Percentiles rank a stretch among this genome's conserved stretches.
These are phyloP conservation scores for Poa annua DNA, from an alignment of 176 grass and related monocot species.

Conservation along the genomic window DNA sequence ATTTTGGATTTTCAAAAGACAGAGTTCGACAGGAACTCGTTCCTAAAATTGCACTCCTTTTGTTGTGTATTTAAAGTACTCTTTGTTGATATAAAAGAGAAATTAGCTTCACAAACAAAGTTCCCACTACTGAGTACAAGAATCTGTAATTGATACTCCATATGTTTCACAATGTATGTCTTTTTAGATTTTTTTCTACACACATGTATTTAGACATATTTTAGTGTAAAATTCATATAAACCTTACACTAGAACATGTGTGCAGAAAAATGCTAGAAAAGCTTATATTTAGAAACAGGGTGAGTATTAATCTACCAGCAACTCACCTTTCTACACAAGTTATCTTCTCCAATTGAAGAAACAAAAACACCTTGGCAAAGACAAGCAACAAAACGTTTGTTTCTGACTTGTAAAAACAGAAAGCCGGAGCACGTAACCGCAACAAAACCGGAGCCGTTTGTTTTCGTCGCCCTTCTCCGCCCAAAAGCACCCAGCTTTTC, in stretches of 20 bases:
- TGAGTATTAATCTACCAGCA: no score
- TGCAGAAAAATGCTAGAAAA: no score
- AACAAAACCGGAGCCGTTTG: not conserved
- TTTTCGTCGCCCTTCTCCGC: constrained; percentile 8
- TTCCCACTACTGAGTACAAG: not conserved
- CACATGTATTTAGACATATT: no score
- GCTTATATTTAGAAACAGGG: no score
- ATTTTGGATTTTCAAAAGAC: not conserved
- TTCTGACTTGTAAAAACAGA: constrained; percentile 24
- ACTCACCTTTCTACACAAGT: not conserved
- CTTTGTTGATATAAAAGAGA: not conserved
- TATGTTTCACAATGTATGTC: no score
- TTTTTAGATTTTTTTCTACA: no score
- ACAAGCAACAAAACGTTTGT: not conserved
- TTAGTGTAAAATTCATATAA: no score
- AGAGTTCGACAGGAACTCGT: not conserved
- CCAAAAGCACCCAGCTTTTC: constrained; percentile 36
- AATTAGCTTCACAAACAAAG: not conserved
- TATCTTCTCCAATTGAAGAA: not conserved
- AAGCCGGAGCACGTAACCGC: constrained; percentile 10
- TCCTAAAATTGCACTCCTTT: not conserved
- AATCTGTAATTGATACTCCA: not conserved
- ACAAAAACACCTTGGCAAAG: constrained; percentile 2
- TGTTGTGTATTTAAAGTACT: not conserved
- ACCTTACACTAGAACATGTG: no score